Conservation (phyloP, 2,329 filamentous ascomycete genomes). For the Aspergillus fijiensis region DNA sequence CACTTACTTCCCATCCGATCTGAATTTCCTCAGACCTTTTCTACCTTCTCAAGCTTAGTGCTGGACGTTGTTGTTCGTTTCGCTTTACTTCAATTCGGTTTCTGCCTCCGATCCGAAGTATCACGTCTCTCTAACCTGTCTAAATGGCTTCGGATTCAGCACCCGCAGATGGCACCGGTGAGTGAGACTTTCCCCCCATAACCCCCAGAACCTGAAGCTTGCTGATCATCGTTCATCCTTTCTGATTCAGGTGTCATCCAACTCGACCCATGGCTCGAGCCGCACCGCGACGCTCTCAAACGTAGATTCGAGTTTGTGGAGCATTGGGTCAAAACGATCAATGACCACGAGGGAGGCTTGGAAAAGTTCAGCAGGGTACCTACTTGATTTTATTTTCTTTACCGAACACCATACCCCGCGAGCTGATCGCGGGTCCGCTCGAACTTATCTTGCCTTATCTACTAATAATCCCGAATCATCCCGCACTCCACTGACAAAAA, state of each 20-base stretch:
- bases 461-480: background rate
- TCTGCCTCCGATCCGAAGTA: conserved; percentile 2
- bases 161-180: conserved; percentile 32
- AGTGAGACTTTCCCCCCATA: conserved; percentile 8
- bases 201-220: background rate
- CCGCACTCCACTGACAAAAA: conserved; percentile 2
- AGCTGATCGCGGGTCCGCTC: background rate
- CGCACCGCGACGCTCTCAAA: conserved; percentile 76
- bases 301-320: conserved; percentile 76
- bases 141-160: conserved; percentile 24
- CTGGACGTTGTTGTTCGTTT: background rate
- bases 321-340: conserved; percentile 80
- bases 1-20: background rate
- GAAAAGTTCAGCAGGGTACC: conserved; percentile 84
- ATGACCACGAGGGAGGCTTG: conserved; percentile 81
- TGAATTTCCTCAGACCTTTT: too few relatives aligned
- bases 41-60: too few relatives aligned
- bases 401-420: background rate
- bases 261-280: conserved; percentile 85
- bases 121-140: conserved; percentile 1
- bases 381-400: background rate
- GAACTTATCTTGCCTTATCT: background rate
- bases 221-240: background rate
- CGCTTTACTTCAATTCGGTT: background rate
- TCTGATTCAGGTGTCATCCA: conserved; percentile 68